phyloP scores from a whole-genome alignment of 495 filamentous ascomycete genomes.

The Cercophora scortea region DNA sequence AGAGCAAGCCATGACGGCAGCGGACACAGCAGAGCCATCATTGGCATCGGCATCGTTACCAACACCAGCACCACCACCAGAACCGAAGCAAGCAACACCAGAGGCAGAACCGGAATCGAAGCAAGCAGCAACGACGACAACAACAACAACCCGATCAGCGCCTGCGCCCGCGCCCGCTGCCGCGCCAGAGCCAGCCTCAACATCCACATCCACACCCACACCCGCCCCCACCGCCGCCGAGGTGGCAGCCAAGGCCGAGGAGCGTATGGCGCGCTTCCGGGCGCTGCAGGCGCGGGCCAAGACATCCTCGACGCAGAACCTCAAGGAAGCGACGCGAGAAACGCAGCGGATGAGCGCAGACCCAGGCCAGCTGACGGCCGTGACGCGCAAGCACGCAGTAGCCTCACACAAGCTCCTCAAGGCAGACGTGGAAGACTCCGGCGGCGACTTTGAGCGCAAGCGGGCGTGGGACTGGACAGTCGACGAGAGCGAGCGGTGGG shows the following conservation, averaged over 20 bases:
- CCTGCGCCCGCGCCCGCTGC: too few relatives aligned
- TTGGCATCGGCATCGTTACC: neutral
- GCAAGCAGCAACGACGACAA: neutral
- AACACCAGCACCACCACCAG: neutral
- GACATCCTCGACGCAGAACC: slow-evolving; percentile 65
- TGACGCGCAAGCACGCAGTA: slow-evolving; percentile 74
- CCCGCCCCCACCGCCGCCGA: slow-evolving; percentile 14
- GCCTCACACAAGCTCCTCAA: slow-evolving; percentile 91
- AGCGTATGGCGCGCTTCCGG: slow-evolving; percentile 66
- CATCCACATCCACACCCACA: slow-evolving; percentile 1
- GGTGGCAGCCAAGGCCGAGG: slow-evolving; percentile 42
- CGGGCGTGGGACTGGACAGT: slow-evolving; percentile 98
- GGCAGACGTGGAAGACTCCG: slow-evolving; percentile 74
- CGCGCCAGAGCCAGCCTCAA: neutral
- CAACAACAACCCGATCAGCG: too few relatives aligned
- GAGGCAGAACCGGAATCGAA: slow-evolving; percentile 3
- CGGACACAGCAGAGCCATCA: neutral
- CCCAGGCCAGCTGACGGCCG: slow-evolving; percentile 58
- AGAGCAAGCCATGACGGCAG: neutral
- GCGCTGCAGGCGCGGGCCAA: slow-evolving; percentile 80
- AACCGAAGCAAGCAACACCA: neutral
- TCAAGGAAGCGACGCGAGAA: slow-evolving; percentile 77
- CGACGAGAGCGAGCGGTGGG: slow-evolving; percentile 91
- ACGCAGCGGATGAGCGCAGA: slow-evolving; percentile 73
- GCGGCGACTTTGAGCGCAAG: slow-evolving; percentile 94